These are phyloP conservation scores for Colletotrichum sp. DNA, from an alignment of 2,329 filamentous ascomycete genomes.

Conservation along the genomic window DNA sequence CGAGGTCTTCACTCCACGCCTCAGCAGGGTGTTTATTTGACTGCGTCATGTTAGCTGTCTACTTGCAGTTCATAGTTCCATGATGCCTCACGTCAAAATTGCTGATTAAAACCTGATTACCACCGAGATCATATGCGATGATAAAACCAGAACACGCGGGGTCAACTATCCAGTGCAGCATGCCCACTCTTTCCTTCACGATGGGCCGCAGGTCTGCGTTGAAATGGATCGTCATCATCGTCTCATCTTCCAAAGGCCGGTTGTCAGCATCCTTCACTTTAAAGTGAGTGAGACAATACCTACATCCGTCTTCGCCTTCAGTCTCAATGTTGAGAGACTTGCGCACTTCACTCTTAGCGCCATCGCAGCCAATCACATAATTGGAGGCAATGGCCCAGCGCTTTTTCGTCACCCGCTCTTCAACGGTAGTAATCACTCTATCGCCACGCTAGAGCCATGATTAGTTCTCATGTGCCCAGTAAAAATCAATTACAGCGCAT, in stretches of 20 bases:
- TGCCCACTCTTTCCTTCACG: slow-evolving; percentile 40
- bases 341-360: slow-evolving; percentile 36
- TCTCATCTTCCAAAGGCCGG: slow-evolving; percentile 36
- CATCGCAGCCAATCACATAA: slow-evolving; percentile 41
- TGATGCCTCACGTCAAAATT: slow-evolving; percentile 42
- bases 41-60: slow-evolving; percentile 19
- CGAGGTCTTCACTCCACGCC: slow-evolving; percentile 38
- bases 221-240: slow-evolving; percentile 53
- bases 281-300: slow-evolving; percentile 5
- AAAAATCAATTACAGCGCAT: neutral
- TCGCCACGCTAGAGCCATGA: slow-evolving; percentile 22
- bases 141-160: slow-evolving; percentile 47
- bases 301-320: slow-evolving; percentile 48
- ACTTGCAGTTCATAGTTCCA: too few species aligned
- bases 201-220: slow-evolving; percentile 44
- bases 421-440: slow-evolving; percentile 30
- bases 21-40: slow-evolving; percentile 36
- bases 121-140: slow-evolving; percentile 45
- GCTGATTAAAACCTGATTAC: slow-evolving; percentile 47
- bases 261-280: neutral
- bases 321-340: slow-evolving; percentile 35
- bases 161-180: slow-evolving; percentile 50
- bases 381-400: slow-evolving; percentile 32
- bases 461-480: neutral
- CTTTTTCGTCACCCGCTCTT: slow-evolving; percentile 28